These are phyloP conservation scores for Alternaria brassicicola DNA, from an alignment of 2,329 filamentous ascomycete species.

Conservation along the genomic window DNA sequence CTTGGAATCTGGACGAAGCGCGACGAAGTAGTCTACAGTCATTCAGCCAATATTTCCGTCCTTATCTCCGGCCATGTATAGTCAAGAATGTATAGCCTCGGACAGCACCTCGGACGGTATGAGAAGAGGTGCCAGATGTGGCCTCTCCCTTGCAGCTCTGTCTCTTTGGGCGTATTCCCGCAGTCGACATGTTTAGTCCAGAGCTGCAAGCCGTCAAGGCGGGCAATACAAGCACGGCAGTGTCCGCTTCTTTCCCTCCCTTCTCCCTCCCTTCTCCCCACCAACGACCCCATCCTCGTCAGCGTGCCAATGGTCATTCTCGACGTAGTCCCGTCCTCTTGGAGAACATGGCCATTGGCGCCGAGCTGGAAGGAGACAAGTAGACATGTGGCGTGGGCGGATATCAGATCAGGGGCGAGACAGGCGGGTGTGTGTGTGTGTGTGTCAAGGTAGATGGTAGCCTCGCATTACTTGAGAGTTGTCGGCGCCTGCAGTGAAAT, in stretches of 20 bases:
- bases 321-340: neutral
- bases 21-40: slow-evolving; percentile 4
- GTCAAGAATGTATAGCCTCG: neutral
- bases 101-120: neutral
- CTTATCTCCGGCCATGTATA: slow-evolving; percentile 1
- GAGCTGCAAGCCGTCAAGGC: no score
- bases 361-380: neutral
- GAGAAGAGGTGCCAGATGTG: neutral
- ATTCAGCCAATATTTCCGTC: neutral
- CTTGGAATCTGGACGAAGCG: slow-evolving; percentile 6
- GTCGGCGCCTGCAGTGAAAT: neutral
- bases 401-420: neutral
- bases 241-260: neutral
- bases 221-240: no score
- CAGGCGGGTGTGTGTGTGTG: no score
- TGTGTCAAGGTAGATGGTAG: no score
- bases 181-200: no score
- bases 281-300: neutral
- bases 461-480: no score
- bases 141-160: neutral
- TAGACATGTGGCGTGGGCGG: neutral
- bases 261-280: no score
- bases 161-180: no score
- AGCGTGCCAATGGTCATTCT: neutral
- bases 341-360: neutral